These are phyloP conservation scores for Phytophthora kernoviae DNA, from an alignment of 352 stramenopile species.

Conservation along the genomic window DNA sequence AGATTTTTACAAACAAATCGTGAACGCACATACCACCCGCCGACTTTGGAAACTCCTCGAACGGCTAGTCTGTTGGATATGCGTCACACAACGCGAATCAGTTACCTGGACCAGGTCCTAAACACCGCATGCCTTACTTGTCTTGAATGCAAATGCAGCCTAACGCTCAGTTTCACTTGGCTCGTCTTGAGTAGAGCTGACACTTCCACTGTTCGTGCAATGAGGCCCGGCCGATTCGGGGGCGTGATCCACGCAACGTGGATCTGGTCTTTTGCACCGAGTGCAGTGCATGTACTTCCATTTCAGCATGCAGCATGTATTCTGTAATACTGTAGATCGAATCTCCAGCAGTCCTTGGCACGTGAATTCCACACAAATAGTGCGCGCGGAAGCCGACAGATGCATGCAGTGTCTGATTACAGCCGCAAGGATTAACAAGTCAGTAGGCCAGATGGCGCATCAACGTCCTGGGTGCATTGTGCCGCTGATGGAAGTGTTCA, in stretches of 20 bases:
- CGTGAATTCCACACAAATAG: slow-evolving; percentile 20
- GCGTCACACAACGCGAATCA: too few relatives aligned
- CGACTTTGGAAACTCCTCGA: too few relatives aligned
- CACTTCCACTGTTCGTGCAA: slow-evolving; percentile 34
- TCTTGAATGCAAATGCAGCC: neutral
- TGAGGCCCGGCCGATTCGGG: too few relatives aligned
- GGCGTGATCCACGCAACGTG: slow-evolving; percentile 16
- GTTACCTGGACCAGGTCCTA: neutral
- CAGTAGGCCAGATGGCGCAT: slow-evolving; percentile 15
- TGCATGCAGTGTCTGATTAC: slow-evolving; percentile 11
- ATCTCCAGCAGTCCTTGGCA: slow-evolving; percentile 13
- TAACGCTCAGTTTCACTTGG: slow-evolving; percentile 1
- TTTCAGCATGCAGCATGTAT: neutral
- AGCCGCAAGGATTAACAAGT: slow-evolving; percentile 4
- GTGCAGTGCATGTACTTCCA: too few relatives aligned
- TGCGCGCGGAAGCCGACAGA: slow-evolving; percentile 22
- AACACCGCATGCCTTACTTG: slow-evolving; percentile 4
- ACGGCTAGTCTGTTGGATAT: too few relatives aligned
- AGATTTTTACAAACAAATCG: too few relatives aligned
- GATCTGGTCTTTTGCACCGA: too few relatives aligned
- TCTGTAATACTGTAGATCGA: too few relatives aligned
- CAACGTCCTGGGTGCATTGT: slow-evolving; percentile 5
- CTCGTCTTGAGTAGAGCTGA: neutral
- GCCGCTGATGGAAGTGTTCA: neutral
- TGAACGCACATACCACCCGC: neutral